Base-by-base conservation (phyloP, 1,139 yeast species). In the Yamadazyma conglobata region DNA sequence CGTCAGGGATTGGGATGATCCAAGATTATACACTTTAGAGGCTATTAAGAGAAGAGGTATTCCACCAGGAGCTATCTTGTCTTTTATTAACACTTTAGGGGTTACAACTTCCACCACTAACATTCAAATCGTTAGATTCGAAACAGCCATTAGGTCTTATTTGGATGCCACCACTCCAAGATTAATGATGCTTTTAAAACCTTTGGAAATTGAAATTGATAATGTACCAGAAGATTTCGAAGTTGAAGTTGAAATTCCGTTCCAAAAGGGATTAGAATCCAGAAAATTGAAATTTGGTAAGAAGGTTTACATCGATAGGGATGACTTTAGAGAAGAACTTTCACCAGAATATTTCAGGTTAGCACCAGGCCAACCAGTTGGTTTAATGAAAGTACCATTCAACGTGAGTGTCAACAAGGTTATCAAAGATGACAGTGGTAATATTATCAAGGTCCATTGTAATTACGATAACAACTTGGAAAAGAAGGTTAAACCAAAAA, bases 1-100 rank as follows among this genome's bases (percentile, higher is more conserved):
- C 47, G 99, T 93, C 19, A 78, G 96, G 57, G 96, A 87, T 25
- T 93, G 99, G 98, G 94, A 93, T 60, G 99, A 93, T 61, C 99
- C 99, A 46, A 77, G 99, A 53, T 71, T 93, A 52, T 91, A 79
- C 59, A 93, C 99, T 6, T 73, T 93, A 46, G 98, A 88, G 50
- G 96, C 94, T 27, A 79, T 93, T 38, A 83, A 87, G 54, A 85
- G 99, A 60, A 85, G 99, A 57, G 99, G 99, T 64, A 81, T 93
- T 6, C 98, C 99, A 43, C 98, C 99, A n/a, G 97, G 97, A 21
- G 96, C 97, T 15, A 86, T 93, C 54, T 71, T 93, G 49, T 76
- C 88, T 23, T 93, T 93, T 57, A 85, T 93, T 50, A 87, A 89
- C 54, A 93, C 96, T 27, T 73, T 93, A 46, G 99, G 99, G 49